Percentiles rank a stretch among this genome's conserved stretches.
Conservation (phyloP, 495 filamentous ascomycete species). For the Podospora appendiculata region DNA sequence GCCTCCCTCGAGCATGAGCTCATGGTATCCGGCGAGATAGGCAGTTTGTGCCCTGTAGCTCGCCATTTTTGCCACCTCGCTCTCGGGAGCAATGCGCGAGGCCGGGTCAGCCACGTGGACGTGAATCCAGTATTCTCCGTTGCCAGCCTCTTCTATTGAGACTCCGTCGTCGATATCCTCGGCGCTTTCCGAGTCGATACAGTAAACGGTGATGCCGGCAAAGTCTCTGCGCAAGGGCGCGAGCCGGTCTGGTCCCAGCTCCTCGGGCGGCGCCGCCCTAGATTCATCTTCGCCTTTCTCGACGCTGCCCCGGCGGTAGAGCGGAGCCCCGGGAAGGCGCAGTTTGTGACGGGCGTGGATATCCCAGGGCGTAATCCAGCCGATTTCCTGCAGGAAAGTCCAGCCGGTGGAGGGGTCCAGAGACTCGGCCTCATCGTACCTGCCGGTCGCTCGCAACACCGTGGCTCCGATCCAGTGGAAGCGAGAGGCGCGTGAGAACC, state of each 20-base stretch:
- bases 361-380: constrained; percentile 75
- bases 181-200: constrained; percentile 66
- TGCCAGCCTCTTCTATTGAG: constrained; percentile 60
- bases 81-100: constrained; percentile 59
- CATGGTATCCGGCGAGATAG: constrained; percentile 68
- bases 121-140: constrained; percentile 72
- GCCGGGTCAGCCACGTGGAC: constrained; percentile 91
- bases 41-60: constrained; percentile 52
- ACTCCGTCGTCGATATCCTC: constrained; percentile 86
- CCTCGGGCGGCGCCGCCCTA: constrained; percentile 7
- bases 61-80: constrained; percentile 56
- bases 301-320: constrained; percentile 34
- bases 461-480: constrained; percentile 57
- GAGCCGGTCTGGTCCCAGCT: constrained; percentile 38
- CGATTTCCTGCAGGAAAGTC: constrained; percentile 79
- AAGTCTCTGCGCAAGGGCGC: constrained; percentile 60
- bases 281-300: constrained; percentile 13
- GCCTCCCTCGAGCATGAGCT: constrained; percentile 62
- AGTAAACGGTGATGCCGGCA: constrained; percentile 64
- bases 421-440: constrained; percentile 53
- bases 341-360: constrained; percentile 57
- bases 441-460: constrained; percentile 61
- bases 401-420: constrained; percentile 51
- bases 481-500: constrained; percentile 36
- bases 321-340: constrained; percentile 41